Conservation (phyloP, 2,329 filamentous ascomycete species). For the Arthroderma sp. region DNA sequence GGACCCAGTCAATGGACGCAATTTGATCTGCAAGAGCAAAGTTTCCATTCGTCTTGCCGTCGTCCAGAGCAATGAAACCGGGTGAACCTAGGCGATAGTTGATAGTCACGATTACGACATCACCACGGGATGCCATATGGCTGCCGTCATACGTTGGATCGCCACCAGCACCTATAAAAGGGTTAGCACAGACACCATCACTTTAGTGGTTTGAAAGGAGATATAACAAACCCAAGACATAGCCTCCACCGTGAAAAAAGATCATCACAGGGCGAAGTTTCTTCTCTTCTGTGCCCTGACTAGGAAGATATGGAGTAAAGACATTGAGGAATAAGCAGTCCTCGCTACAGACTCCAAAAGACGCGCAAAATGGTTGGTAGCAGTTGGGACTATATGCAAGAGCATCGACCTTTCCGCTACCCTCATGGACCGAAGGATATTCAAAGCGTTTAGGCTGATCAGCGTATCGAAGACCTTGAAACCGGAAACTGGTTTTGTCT, state of each 20-base stretch:
- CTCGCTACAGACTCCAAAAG: constrained; percentile 3
- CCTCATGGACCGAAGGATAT: not conserved
- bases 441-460: not conserved
- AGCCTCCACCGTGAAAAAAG: constrained; percentile 2
- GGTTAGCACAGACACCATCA: not conserved
- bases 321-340: constrained; percentile 5
- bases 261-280: constrained; percentile 1
- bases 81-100: constrained; percentile 36
- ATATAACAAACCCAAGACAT: not conserved
- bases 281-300: not conserved
- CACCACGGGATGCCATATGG: constrained; percentile 23
- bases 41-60: constrained; percentile 20
- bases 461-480: not conserved
- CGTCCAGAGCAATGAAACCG: constrained; percentile 27
- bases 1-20: constrained; percentile 15
- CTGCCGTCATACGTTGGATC: constrained; percentile 21
- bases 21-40: constrained; percentile 26
- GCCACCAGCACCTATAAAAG: not conserved
- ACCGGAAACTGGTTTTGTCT: not conserved
- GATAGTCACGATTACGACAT: constrained; percentile 31
- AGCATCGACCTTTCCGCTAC: not conserved
- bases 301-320: not conserved
- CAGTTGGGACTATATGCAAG: not conserved
- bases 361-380: not conserved
- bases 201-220: not conserved